A percentile compares a stretch with the other conserved stretches of the same genome.
Conservation (phyloP, 1,139 yeast species). For the Kurtzmaniella quercitrusa region DNA sequence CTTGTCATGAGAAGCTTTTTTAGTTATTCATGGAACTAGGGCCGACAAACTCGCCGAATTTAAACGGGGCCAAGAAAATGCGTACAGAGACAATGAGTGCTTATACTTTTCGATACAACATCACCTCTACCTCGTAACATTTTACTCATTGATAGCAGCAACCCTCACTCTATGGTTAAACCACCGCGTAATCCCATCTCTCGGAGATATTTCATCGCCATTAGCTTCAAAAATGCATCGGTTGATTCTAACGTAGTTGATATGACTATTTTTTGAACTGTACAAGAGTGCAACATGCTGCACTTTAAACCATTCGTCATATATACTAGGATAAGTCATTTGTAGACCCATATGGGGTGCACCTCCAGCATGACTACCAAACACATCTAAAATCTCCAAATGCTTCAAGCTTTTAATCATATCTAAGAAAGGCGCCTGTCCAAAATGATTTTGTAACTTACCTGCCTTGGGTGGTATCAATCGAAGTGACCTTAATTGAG, state of each 20-base stretch:
- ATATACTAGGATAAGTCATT: conserved; percentile 49
- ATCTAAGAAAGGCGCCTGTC: conserved; percentile 5
- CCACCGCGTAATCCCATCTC: conserved; percentile 42
- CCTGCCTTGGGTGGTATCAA: conserved; percentile 32
- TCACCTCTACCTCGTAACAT: too few relatives aligned
- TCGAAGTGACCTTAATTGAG: conserved; percentile 30
- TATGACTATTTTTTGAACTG: conserved; percentile 18
- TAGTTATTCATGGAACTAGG: too few relatives aligned
- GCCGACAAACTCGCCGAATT: neutral
- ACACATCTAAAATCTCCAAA: conserved; percentile 38
- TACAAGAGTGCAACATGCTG: conserved; percentile 48
- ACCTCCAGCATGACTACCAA: conserved; percentile 52
- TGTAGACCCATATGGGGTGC: conserved; percentile 54
- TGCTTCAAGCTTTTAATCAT: conserved; percentile 23
- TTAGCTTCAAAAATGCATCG: conserved; percentile 27
- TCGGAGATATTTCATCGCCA: conserved; percentile 26
- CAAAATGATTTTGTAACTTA: conserved; percentile 17
- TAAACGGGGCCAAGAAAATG: too few relatives aligned
- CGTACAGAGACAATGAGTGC: too few relatives aligned
- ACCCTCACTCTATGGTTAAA: conserved; percentile 27
- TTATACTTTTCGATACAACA: neutral
- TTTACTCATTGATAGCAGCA: neutral
- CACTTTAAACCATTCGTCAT: conserved; percentile 55
- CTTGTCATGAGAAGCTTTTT: too few relatives aligned
- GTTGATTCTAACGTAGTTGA: conserved; percentile 44